Conservation (phyloP, 2,329 filamentous ascomycete genomes). For the Raffaelea albimanens region DNA sequence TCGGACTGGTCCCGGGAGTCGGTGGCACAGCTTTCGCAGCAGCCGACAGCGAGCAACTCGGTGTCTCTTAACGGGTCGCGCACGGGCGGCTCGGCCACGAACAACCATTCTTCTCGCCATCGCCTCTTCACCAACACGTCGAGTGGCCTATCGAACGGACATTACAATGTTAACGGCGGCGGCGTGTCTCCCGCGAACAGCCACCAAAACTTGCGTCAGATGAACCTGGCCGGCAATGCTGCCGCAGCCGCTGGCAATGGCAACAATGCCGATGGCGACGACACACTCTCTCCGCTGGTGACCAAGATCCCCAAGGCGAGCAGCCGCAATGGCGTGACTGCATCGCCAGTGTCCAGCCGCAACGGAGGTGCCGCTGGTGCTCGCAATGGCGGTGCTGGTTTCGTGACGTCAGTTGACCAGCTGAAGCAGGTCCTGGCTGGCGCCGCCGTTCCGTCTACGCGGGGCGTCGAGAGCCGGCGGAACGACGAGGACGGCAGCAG, state of each 20-base stretch:
- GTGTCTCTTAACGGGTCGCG: slow-evolving; percentile 69
- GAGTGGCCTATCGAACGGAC: slow-evolving; percentile 15
- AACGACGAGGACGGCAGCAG: slow-evolving; percentile 45
- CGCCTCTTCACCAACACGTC: slow-evolving; percentile 42
- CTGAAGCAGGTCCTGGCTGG: slow-evolving; percentile 53
- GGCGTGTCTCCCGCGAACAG: slow-evolving; percentile 36
- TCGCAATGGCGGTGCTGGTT: slow-evolving; percentile 21
- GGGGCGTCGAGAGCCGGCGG: slow-evolving; percentile 18
- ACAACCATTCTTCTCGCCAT: slow-evolving; percentile 24
- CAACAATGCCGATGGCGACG: slow-evolving; percentile 23
- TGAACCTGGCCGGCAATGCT: slow-evolving; percentile 28
- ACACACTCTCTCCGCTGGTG: slow-evolving; percentile 17
- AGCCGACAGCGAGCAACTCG: slow-evolving; percentile 58
- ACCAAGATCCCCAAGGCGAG: slow-evolving; percentile 39
- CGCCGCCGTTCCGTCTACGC: slow-evolving; percentile 28
- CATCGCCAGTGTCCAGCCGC: slow-evolving; percentile 22
- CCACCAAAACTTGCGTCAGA: slow-evolving; percentile 40
- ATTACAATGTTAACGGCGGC: slow-evolving; percentile 17
- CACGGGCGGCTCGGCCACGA: slow-evolving; percentile 46
- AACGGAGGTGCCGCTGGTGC: slow-evolving; percentile 18
- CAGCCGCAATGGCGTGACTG: slow-evolving; percentile 40
- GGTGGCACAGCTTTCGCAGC: slow-evolving; percentile 51
- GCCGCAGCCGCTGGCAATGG: slow-evolving; percentile 9
- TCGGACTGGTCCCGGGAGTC: slow-evolving; percentile 70
- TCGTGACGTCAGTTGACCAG: slow-evolving; percentile 53